Conservation (phyloP, 257 asterid species). For the Fraxinus quadrangulata region DNA sequence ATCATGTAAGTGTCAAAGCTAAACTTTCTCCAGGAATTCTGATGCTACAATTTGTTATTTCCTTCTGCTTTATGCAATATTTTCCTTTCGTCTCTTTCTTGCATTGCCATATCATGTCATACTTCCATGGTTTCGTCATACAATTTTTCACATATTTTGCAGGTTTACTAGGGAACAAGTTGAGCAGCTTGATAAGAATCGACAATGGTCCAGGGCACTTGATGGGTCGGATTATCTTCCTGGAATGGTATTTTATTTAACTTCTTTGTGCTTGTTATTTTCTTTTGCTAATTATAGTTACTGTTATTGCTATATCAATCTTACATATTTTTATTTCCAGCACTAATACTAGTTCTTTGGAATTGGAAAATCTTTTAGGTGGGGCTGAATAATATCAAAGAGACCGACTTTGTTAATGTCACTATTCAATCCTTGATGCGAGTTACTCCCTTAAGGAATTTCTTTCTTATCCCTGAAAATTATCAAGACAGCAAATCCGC, state of each 20-base stretch:
- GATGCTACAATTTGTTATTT: not conserved
- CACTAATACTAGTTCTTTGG: conserved; percentile 14
- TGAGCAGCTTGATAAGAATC: conserved; percentile 65
- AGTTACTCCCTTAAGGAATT: conserved; percentile 95
- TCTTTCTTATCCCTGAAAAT: conserved; percentile 93
- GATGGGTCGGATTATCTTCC: conserved; percentile 99
- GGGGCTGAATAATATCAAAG: conserved; percentile 93
- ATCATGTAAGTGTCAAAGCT: conserved; percentile 1
- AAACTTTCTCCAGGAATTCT: not conserved
- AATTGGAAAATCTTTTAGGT: conserved; percentile 48
- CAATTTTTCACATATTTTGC: conserved; percentile 21
- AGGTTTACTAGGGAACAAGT: conserved; percentile 88
- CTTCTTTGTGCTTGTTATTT: conserved; percentile 11
- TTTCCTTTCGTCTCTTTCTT: not conserved
- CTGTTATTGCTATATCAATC: conserved; percentile 11
- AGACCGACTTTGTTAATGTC: conserved; percentile 94
- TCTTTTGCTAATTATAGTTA: not conserved
- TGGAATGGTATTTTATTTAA: conserved; percentile 67
- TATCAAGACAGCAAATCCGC: conserved; percentile 79
- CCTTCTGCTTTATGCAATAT: not conserved
- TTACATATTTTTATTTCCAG: not conserved
- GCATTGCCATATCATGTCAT: conserved; percentile 14
- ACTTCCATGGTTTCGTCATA: not conserved
- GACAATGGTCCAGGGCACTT: conserved; percentile 98
- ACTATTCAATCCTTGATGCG: conserved; percentile 98